Evolutionary conservation across 495 filamentous ascomycete species (phyloP), one percentile per base, ranked within the genome.

Genomic region (Penicillium herquei): DNA sequence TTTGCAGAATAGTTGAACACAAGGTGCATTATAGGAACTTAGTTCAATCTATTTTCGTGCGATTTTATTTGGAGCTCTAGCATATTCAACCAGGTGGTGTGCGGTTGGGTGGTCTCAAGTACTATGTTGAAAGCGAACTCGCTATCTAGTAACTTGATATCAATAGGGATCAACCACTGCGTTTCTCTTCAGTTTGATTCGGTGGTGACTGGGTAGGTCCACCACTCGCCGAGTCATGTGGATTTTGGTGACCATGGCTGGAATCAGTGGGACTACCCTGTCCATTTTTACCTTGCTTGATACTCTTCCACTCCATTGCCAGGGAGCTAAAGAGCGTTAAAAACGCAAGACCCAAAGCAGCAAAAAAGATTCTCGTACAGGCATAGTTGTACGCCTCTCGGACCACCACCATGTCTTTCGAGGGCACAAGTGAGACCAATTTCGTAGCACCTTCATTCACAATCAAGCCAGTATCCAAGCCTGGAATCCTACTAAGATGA

Each of bases 281-380:
- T 11, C 43, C 52, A 54, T 54, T 48, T 34, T 54, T 48, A 7
- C 52, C 52, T 17, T 54, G 21, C n/a, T 47, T 51, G 18, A 51
- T 39, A 17, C 49, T 52, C 31, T 39, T 53, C 37, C 44, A 55
- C 37, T 55, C 43, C 21, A 39, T 51, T 26, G 34, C 49, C 30
- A 41, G 0, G 8, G 17, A 13, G 13, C 49, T 39, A 3, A 51
- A 14, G 3, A 51, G 26, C 14, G 49, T 18, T 2, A 30, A 34
- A 6, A 39, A 16, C 4, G 35, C 14, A 30, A 40, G 17, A 9
- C 35, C 35, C 7, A 39, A 7, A 30, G 49, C 33, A 11, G 26
- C 35, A 9, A 51, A 30, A 16, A 39, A 51, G 14, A 51, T 51
- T 32, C 34, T 39, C 18, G 13, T 51, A 31, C 34, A 39, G 3